A percentile compares a stretch with the other conserved stretches of the same genome.
These are phyloP conservation scores for Coniochaeta sp. DNA, from an alignment of 2,329 filamentous ascomycete genomes.

Conservation along the genomic window DNA sequence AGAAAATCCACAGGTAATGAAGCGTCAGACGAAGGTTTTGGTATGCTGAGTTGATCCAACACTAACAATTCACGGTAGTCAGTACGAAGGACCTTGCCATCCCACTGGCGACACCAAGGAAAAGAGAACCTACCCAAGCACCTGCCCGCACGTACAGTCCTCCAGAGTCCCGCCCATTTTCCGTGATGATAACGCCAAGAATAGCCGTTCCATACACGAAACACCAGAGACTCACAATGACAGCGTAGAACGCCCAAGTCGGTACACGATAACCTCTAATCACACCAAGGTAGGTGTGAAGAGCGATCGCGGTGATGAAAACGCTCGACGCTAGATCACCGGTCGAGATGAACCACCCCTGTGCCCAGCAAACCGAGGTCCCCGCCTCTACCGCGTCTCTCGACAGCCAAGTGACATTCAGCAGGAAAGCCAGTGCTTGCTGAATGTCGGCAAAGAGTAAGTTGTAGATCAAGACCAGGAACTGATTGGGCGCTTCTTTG, in stretches of 20 bases:
- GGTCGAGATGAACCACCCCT: conserved; percentile 62
- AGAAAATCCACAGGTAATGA: conserved; percentile 60
- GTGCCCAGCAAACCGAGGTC: conserved; percentile 48
- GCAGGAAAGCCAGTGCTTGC: conserved; percentile 55
- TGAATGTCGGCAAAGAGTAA: conserved; percentile 61
- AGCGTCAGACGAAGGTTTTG: conserved; percentile 48
- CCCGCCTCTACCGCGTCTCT: conserved; percentile 46
- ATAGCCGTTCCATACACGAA: conserved; percentile 52
- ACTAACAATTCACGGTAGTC: conserved; percentile 29
- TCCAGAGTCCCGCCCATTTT: conserved; percentile 30
- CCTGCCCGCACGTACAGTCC: conserved; percentile 57
- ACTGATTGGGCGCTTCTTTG: conserved; percentile 50
- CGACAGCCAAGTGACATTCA: conserved; percentile 53
- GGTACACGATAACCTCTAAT: conserved; percentile 47
- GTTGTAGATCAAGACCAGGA: conserved; percentile 63
- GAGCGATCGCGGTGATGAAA: conserved; percentile 58
- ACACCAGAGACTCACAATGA: conserved; percentile 44
- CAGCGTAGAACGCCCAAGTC: conserved; percentile 39
- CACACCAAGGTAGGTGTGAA: conserved; percentile 59
- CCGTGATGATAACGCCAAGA: conserved; percentile 37
- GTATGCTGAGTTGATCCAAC: conserved; percentile 54
- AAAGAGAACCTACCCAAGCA: conserved; percentile 42
- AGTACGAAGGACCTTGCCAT: background rate
- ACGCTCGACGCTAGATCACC: conserved; percentile 60
- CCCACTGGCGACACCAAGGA: background rate